Evolutionary conservation across 129 eudicot species (phyloP), one percentile per base, ranked within the genome.

Genomic region (sunflower (Helianthus annuus)): DNA sequence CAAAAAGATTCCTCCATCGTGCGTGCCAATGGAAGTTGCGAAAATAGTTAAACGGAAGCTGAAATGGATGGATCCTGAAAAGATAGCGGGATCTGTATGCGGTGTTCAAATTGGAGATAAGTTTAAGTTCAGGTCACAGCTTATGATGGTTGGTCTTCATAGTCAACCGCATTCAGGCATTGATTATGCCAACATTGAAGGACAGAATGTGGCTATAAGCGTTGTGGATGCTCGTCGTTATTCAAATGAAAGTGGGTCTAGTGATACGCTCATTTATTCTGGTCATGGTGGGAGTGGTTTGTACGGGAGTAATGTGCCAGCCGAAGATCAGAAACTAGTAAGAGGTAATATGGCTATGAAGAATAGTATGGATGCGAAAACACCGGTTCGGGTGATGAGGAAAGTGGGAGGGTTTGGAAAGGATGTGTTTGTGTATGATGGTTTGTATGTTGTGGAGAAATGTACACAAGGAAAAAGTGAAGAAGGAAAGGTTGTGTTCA

Each of bases 241-340:
- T 74, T 77, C 60, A 1, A 78, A 83, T 22, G 68, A 57, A 42
- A 69, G 70, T 6, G 70, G 24, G 45, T 64, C 67, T 8, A 11
- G 72, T 22, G 84, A 83, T 44, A 72, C 45, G 16, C 16, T 90
- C 9, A 34, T 64, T 6, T 90, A 83, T 76, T 70, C 57, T 9
- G 94, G 94, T 19, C 85, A 90, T 53, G 94, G 96, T 10, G 93
- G 96, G 67, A 46, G 1, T 51, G 14, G 11, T 2, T 49, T 70
- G 6, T 14, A 39, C 3, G 71, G 58, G 22, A 0, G 1, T 40
- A 70, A n/a, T 27, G 12, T 38, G 44, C 17, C 36, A 17, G 70
- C 19, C 0, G 81, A 85, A 40, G 86, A 85, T 54, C 89, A 85
- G 34, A 81, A 71, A 71, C 81, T 81, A 14, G 71, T 66, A 55